Percentiles rank a stretch among this genome's conserved stretches.
Evolutionary conservation across 495 filamentous ascomycete genomes (phyloP).

Genomic region (Podospora fimiseda): DNA sequence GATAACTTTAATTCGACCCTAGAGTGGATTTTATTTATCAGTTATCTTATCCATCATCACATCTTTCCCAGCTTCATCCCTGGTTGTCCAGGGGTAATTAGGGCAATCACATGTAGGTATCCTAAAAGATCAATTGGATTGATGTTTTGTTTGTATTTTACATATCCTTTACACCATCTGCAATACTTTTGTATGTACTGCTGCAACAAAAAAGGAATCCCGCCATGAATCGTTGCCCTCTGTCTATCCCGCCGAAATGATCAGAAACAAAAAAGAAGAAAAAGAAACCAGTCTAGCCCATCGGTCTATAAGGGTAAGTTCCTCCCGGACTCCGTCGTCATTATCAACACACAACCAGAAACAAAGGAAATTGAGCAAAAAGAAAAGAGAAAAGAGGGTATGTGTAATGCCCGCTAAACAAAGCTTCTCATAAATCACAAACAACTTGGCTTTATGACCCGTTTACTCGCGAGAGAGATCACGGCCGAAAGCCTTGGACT

Average conservation of each 20-base stretch:
- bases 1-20: too few species aligned
- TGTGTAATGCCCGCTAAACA: neutral
- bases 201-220: constrained; percentile 3
- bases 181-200: neutral
- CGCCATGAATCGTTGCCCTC: constrained; percentile 6
- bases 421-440: neutral
- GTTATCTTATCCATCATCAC: too few species aligned
- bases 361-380: constrained; percentile 6
- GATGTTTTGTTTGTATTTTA: neutral
- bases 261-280: neutral
- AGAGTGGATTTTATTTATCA: too few species aligned
- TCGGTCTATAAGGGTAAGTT: constrained; percentile 11
- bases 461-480: constrained; percentile 88
- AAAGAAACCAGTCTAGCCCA: constrained; percentile 14
- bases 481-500: constrained; percentile 90
- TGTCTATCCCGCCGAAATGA: constrained; percentile 13
- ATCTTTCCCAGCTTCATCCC: too few species aligned
- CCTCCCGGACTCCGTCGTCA: constrained; percentile 15
- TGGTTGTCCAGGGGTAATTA: too few species aligned
- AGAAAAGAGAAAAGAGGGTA: constrained; percentile 6
- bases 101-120: too few species aligned
- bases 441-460: neutral
- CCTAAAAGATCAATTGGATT: neutral
- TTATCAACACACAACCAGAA: constrained; percentile 4
- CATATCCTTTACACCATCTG: neutral